Percentiles rank a stretch among this genome's conserved stretches.
These are phyloP conservation scores for Termitomyces sp. DNA, from an alignment of 768 basidiomycete genomes.

Conservation along the genomic window DNA sequence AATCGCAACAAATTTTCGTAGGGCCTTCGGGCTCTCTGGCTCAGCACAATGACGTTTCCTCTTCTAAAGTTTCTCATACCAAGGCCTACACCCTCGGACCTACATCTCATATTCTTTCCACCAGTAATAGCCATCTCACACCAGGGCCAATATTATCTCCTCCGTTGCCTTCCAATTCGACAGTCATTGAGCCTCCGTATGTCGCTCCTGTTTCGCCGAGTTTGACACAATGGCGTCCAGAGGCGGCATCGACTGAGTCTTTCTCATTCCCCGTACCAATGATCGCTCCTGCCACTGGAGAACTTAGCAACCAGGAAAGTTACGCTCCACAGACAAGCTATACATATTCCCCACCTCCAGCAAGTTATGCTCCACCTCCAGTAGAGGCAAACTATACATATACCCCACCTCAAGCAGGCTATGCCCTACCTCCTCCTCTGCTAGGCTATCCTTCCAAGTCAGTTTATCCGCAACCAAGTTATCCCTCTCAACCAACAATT, in stretches of 20 bases:
- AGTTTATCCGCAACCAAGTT: background rate
- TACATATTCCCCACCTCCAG: background rate
- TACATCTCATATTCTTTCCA: background rate
- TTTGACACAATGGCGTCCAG: background rate
- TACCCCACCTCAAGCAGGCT: background rate
- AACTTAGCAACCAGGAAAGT: background rate
- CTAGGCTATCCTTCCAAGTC: background rate
- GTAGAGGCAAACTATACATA: background rate
- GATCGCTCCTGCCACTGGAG: background rate
- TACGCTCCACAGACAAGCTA: background rate
- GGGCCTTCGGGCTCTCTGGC: background rate
- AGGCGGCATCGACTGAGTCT: conserved; percentile 3
- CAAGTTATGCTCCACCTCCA: background rate
- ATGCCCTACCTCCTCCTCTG: background rate
- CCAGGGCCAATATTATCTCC: background rate
- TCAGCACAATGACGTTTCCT: background rate
- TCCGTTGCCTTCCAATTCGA: background rate
- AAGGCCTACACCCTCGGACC: background rate
- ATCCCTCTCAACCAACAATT: conserved; percentile 4
- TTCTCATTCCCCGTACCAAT: conserved; percentile 28
- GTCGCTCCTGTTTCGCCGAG: background rate
- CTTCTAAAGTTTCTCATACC: background rate
- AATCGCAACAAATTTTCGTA: conserved; percentile 8
- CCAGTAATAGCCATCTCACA: background rate
- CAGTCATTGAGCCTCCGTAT: background rate